Conservation (phyloP, 495 filamentous ascomycete species). For the Penicillium argentinense region DNA sequence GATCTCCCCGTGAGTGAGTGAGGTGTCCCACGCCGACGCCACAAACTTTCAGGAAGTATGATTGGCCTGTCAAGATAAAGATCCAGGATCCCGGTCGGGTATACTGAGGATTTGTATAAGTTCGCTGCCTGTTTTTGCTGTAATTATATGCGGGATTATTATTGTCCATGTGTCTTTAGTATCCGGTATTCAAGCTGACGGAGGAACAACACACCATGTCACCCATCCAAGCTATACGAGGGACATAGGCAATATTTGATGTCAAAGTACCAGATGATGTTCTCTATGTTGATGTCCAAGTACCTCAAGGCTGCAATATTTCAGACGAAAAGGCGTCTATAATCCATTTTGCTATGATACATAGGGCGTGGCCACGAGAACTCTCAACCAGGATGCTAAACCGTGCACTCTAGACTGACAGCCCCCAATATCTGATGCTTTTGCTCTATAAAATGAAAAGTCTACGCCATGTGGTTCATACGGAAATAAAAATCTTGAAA, state of each 20-base stretch:
- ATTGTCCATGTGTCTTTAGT: no score
- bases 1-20: neutral
- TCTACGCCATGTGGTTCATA: neutral
- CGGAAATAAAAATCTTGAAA: no score
- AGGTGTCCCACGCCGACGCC: conserved; percentile 8
- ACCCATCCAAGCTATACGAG: no score
- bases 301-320: neutral
- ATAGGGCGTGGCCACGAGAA: conserved; percentile 1
- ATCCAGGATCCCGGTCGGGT: conserved; percentile 6
- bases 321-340: neutral
- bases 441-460: neutral
- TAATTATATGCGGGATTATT: no score
- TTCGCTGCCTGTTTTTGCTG: no score
- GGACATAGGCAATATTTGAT: no score
- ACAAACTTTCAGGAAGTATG: neutral
- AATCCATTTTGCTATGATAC: neutral
- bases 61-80: conserved; percentile 9
- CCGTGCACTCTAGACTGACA: no score
- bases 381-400: neutral
- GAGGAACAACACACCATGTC: no score
- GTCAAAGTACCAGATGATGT: neutral
- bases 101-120: no score
- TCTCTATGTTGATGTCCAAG: neutral
- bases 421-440: neutral
- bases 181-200: no score